These are phyloP conservation scores for Lentinula edodes DNA, from an alignment of 768 basidiomycete genomes.

Conservation along the genomic window DNA sequence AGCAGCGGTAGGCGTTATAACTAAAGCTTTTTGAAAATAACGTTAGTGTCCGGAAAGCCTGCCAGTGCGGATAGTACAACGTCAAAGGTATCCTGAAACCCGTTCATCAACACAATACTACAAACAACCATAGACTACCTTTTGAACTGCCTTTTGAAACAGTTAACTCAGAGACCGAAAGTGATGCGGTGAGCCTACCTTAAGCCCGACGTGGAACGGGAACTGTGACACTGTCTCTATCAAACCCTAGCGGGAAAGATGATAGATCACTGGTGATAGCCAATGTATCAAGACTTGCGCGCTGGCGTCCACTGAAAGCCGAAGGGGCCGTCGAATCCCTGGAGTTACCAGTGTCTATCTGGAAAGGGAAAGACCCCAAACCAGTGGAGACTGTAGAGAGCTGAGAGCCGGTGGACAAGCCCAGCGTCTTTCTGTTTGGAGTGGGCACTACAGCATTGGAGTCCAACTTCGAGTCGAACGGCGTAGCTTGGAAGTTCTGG, in stretches of 20 bases:
- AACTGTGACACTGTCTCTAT: constrained; percentile 38
- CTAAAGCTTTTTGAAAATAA: background rate
- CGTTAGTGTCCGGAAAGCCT: constrained; percentile 5
- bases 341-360: constrained; percentile 60
- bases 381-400: constrained; percentile 74
- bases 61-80: constrained; percentile 7
- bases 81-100: constrained; percentile 2
- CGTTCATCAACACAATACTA: background rate
- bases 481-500: constrained; percentile 17
- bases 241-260: constrained; percentile 78
- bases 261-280: constrained; percentile 79
- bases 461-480: background rate
- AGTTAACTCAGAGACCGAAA: background rate
- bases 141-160: background rate
- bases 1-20: background rate
- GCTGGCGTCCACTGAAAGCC: constrained; percentile 44
- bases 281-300: constrained; percentile 82
- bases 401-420: constrained; percentile 73
- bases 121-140: background rate
- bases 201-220: constrained; percentile 15
- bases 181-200: background rate
- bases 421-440: constrained; percentile 56
- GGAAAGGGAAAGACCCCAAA: constrained; percentile 83
- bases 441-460: constrained; percentile 35
- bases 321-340: constrained; percentile 31